phyloP scores from a whole-genome alignment of 2,329 filamentous ascomycete genomes.

The Dactylellina drechsleri region DNA sequence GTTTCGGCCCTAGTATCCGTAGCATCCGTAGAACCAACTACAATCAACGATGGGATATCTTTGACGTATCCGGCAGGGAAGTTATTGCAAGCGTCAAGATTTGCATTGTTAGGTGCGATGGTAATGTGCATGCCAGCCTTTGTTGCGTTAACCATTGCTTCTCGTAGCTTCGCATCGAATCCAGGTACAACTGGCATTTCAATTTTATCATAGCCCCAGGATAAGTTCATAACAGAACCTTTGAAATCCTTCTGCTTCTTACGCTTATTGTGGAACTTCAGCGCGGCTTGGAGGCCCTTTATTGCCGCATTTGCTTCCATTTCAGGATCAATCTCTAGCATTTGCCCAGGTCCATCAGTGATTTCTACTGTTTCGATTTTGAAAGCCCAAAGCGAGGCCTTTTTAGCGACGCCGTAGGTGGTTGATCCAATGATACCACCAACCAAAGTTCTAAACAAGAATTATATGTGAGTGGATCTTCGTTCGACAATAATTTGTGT shows the following conservation, averaged over 20 bases:
- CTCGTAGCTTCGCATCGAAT: slow-evolving; percentile 5
- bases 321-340: not conserved
- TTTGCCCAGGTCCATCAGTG: slow-evolving; percentile 9
- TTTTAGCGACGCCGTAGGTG: slow-evolving; percentile 18
- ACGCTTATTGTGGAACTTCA: slow-evolving; percentile 16
- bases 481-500: not conserved
- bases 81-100: slow-evolving; percentile 2
- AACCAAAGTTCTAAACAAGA: slow-evolving; percentile 14
- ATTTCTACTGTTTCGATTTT: not conserved
- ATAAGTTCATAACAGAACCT: slow-evolving; percentile 40
- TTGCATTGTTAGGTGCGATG: slow-evolving; percentile 1
- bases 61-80: slow-evolving; percentile 9
- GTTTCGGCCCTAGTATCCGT: slow-evolving; percentile 37
- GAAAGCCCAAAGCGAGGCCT: not conserved
- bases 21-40: slow-evolving; percentile 20
- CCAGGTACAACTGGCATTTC: not conserved
- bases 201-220: slow-evolving; percentile 10
- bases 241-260: slow-evolving; percentile 20
- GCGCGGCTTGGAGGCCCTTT: not conserved
- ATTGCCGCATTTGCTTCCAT: slow-evolving; percentile 3
- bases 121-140: slow-evolving; percentile 33
- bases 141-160: slow-evolving; percentile 6
- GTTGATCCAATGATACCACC: slow-evolving; percentile 19
- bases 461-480: not conserved
- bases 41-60: slow-evolving; percentile 3